These are phyloP conservation scores for Camellia japonica DNA, from an alignment of 148 eudicot genomes.

Conservation along the genomic window DNA sequence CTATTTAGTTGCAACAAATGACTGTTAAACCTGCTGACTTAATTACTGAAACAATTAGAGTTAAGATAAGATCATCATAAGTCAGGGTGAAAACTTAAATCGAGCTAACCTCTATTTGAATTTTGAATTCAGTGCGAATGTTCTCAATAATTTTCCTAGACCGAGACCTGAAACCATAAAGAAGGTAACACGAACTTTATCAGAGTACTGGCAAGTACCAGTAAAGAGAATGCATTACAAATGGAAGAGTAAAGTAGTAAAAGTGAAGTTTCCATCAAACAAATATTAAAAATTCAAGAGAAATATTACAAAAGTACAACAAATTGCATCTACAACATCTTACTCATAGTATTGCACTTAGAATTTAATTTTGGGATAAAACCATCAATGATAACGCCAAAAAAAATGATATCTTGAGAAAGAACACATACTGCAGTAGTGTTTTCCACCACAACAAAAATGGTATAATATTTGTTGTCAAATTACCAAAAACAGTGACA, in stretches of 20 bases:
- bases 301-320: background rate
- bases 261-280: background rate
- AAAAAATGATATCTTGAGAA: background rate
- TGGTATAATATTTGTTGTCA: background rate
- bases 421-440: background rate
- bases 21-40: conserved; percentile 10
- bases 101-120: conserved; percentile 66
- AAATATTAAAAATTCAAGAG: background rate
- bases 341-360: background rate
- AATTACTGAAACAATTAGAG: background rate
- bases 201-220: background rate
- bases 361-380: background rate
- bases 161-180: conserved; percentile 57
- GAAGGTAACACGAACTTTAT: conserved; percentile 4
- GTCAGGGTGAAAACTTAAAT: background rate
- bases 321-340: background rate
- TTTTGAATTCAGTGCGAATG: conserved; percentile 48
- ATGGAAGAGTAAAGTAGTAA: background rate
- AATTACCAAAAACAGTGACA: background rate
- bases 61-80: background rate
- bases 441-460: background rate
- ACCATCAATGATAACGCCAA: background rate
- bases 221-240: background rate
- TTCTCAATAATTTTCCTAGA: conserved; percentile 62
- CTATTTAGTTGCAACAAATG: background rate